Evolutionary conservation across 306 rosid genomes (phyloP).

Genomic region (Dalbergia cochinchinensis): DNA sequence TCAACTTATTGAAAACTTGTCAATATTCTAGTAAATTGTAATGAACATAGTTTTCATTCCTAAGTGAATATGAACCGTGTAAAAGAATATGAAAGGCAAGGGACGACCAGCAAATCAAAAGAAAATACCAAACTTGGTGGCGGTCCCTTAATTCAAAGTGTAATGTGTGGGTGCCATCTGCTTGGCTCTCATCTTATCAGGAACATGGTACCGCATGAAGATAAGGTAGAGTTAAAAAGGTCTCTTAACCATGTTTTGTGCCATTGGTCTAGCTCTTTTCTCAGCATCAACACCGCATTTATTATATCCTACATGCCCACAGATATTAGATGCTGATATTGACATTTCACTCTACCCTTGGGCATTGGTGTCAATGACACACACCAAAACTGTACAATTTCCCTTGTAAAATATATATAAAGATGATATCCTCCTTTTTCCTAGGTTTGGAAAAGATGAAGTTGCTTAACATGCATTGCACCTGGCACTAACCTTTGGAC

Average conservation of each 20-base stretch:
- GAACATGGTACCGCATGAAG: conserved; percentile 41
- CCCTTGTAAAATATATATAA: not conserved
- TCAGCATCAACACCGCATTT: conserved; percentile 40
- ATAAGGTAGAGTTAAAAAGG: conserved; percentile 39
- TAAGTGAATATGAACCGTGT: not conserved
- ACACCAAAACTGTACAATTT: not conserved
- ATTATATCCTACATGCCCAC: conserved; percentile 37
- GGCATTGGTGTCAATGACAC: conserved; percentile 29
- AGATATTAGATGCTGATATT: conserved; percentile 37
- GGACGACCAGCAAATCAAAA: conserved; percentile 33
- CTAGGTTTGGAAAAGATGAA: not conserved
- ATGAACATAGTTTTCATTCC: not conserved
- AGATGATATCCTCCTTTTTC: not conserved
- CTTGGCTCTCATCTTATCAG: conserved; percentile 39
- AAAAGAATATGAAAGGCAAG: conserved; percentile 13
- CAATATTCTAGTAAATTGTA: not conserved
- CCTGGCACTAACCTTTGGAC: conserved; percentile 5
- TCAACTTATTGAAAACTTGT: not conserved
- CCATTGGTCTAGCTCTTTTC: conserved; percentile 42
- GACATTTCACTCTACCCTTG: conserved; percentile 33
- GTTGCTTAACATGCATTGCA: conserved; percentile 18
- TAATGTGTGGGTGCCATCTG: conserved; percentile 53
- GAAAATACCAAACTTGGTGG: conserved; percentile 53
- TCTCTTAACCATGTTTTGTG: conserved; percentile 43
- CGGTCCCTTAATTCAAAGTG: conserved; percentile 64